phyloP scores from a whole-genome alignment of 768 basidiomycete genomes.

The Tylopilus rubrobrunneus region DNA sequence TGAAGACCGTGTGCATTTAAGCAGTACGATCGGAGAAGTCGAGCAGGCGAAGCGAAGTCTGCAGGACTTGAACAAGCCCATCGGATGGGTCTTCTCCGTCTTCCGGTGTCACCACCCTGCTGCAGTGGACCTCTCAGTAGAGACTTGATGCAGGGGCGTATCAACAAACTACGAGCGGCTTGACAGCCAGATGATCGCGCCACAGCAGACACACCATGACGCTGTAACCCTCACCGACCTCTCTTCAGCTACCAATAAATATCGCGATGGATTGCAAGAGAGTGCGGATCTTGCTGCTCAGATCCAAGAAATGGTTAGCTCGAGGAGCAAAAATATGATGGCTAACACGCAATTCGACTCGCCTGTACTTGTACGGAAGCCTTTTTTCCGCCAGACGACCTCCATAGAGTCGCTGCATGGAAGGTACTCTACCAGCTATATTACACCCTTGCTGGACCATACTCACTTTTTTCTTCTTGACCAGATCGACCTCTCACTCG shows the following conservation, averaged over 20 bases:
- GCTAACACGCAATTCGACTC: conserved; percentile 48
- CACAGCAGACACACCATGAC: conserved; percentile 86
- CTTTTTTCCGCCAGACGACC: conserved; percentile 87
- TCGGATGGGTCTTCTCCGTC: conserved; percentile 31
- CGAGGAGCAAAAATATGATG: conserved; percentile 44
- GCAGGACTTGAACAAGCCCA: conserved; percentile 39
- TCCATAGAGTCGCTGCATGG: conserved; percentile 85
- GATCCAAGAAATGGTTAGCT: conserved; percentile 53
- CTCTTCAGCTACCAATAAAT: conserved; percentile 74
- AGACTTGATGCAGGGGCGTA: too few species aligned
- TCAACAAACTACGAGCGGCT: too few species aligned
- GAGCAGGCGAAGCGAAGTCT: conserved; percentile 65
- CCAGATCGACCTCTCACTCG: conserved; percentile 88
- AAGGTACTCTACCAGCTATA: conserved; percentile 47
- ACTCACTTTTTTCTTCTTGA: conserved; percentile 12
- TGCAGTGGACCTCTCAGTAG: conserved; percentile 38
- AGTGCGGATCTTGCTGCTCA: conserved; percentile 93
- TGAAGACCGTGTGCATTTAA: conserved; percentile 63
- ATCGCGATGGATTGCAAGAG: conserved; percentile 83
- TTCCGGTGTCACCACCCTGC: conserved; percentile 28
- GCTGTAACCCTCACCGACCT: conserved; percentile 77
- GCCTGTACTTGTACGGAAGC: conserved; percentile 53
- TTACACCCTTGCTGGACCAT: background rate
- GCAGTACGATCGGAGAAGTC: conserved; percentile 65
- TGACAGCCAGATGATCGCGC: conserved; percentile 63